These are phyloP conservation scores for Erysimum cheiranthoides DNA, from an alignment of 345 rosid species.

Conservation along the genomic window DNA sequence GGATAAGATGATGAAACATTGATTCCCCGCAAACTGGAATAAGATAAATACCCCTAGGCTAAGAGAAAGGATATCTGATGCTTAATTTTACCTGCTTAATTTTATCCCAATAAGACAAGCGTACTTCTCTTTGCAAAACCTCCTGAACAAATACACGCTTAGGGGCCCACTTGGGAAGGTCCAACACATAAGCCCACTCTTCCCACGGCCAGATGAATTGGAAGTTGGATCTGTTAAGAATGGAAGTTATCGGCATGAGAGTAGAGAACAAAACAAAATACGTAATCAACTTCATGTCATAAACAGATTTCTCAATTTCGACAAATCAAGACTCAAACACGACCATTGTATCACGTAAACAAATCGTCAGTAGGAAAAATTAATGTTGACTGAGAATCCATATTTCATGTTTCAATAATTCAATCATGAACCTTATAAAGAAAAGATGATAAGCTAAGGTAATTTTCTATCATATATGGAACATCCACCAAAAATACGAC, in stretches of 20 bases:
- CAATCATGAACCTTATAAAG: slow-evolving; percentile 11
- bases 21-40: slow-evolving; percentile 1
- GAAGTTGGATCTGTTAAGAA: slow-evolving; percentile 80
- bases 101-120: slow-evolving; percentile 97
- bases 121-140: slow-evolving; percentile 96
- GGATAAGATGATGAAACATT: slow-evolving; percentile 18
- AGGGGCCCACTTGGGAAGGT: slow-evolving; percentile 98
- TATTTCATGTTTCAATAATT: background rate
- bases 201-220: slow-evolving; percentile 99
- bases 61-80: background rate
- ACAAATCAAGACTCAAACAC: slow-evolving; percentile 18
- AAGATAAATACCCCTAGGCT: background rate
- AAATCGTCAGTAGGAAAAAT: background rate
- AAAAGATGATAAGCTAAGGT: slow-evolving; percentile 10
- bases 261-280: background rate
- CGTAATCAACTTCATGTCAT: slow-evolving; percentile 22
- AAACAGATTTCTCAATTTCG: slow-evolving; percentile 7
- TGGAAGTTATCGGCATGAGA: slow-evolving; percentile 26
- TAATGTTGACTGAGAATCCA: background rate
- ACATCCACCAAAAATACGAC: slow-evolving; percentile 14
- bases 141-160: slow-evolving; percentile 98
- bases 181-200: slow-evolving; percentile 97
- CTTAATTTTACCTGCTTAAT: slow-evolving; percentile 83
- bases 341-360: background rate
- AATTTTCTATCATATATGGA: slow-evolving; percentile 3